phyloP scores from a whole-genome alignment of 768 basidiomycete species.

The Leccinellum albellum region DNA sequence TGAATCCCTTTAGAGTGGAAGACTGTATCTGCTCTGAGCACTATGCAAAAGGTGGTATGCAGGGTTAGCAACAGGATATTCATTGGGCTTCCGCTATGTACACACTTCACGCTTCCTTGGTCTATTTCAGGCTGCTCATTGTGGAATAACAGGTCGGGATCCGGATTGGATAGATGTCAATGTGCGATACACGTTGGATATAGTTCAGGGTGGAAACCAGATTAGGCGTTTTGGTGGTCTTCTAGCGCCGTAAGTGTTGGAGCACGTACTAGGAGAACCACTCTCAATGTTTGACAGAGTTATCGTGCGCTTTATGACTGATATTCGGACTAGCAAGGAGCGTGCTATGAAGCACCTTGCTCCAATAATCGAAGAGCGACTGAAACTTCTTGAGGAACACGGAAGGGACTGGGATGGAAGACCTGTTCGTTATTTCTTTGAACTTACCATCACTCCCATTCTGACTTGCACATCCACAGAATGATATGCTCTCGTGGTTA shows the following conservation, averaged over 20 bases:
- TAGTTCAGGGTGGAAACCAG: neutral
- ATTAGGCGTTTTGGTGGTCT: neutral
- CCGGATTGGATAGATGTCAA: constrained; percentile 3
- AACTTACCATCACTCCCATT: neutral
- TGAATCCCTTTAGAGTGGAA: neutral
- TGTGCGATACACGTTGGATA: neutral
- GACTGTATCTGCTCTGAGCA: neutral
- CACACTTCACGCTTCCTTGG: neutral
- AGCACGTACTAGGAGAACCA: too few relatives aligned
- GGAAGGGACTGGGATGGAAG: neutral
- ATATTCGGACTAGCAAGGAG: neutral
- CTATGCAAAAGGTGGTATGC: neutral
- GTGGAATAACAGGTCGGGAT: neutral
- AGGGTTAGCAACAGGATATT: neutral
- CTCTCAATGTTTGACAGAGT: neutral
- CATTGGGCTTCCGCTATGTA: neutral
- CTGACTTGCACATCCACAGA: neutral
- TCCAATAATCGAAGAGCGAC: constrained; percentile 2
- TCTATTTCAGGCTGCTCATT: neutral
- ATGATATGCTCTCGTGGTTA: neutral
- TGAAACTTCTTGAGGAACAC: neutral
- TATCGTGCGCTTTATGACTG: neutral
- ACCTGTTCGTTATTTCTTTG: neutral
- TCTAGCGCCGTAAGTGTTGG: neutral
- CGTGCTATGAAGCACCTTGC: neutral